Base-by-base conservation (phyloP, 768 basidiomycete genomes). In the Roridomyces roridus region DNA sequence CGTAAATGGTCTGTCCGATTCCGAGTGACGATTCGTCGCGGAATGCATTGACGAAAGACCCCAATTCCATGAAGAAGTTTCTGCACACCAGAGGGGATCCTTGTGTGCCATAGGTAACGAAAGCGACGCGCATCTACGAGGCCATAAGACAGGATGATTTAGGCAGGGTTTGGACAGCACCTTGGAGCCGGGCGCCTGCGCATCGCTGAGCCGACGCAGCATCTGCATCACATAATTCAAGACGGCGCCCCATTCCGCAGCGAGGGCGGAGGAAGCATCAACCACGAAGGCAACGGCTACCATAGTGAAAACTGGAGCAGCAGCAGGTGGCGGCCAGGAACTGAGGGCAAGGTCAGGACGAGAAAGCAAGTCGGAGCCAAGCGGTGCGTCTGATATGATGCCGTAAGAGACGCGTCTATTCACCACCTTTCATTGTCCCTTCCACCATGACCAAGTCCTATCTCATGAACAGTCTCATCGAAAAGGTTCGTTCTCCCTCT, bases 391-490 rank as follows among this genome's bases (percentile, higher is more conserved):
- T 57, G 46, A 11, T 31, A 34, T 21, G 26, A 31, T 18, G 36
- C 5, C 6, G 9, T 1, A 11, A n/a, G 42, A 57, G 48, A 55
- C 40, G 54, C 54, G 54, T 43, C 29, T 31, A n/a, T 31, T 46
- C 25, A 42, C 46, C 25, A 35, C 41, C 44, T 36, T 39, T 48
- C 48, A 36, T 41, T n/a, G n/a, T n/a, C 15, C 43, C 49, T 48
- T 50, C 59, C 74, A 81, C 70, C 65, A 93, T 93, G 91, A 92
- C 91, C 62, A 92, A 92, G 70, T 85, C 85, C 57, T 92, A 92
- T 65, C 74, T 92, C 46, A 92, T 93, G 89, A 92, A 86, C 67
- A 87, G 82, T 74, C 82, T 93, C 65, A 84, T 91, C 56, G 91
- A 93, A 73, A 93, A 93, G 81, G 91, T 86, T 18, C 49, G 24